Evolutionary conservation across 2,329 filamentous ascomycete genomes (phyloP).

Genomic region (Aschersonia sp.): DNA sequence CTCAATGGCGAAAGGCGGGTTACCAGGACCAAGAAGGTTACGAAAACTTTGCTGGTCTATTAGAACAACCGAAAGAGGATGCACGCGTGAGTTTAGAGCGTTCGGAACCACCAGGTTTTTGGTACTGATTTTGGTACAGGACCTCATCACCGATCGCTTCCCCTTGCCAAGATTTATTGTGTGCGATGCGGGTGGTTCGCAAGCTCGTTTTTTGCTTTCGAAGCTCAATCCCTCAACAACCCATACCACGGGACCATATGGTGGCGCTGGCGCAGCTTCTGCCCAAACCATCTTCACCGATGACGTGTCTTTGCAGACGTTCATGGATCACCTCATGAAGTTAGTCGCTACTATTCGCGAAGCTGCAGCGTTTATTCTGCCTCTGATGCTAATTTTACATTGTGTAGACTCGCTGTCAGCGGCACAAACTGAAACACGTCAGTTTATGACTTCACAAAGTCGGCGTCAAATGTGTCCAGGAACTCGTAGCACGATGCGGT

Average conservation of each 20-base stretch:
- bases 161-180: conserved; percentile 97
- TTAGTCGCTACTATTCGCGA: conserved; percentile 27
- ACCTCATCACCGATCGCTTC: conserved; percentile 93
- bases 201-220: conserved; percentile 89
- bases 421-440: conserved; percentile 36
- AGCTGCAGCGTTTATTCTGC: neutral
- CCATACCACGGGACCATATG: conserved; percentile 84
- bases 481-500: too few species aligned
- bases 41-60: conserved; percentile 78
- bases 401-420: conserved; percentile 41
- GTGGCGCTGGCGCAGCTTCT: conserved; percentile 68
- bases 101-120: too few species aligned
- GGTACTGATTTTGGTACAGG: conserved; percentile 31
- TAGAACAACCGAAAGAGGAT: conserved; percentile 93
- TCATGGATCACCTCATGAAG: conserved; percentile 99
- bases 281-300: conserved; percentile 99
- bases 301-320: conserved; percentile 93
- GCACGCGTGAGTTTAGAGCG: conserved; percentile 52
- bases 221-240: conserved; percentile 97
- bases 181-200: conserved; percentile 94
- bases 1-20: conserved; percentile 93
- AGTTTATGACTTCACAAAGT: neutral
- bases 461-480: neutral
- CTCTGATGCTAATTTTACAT: neutral
- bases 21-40: conserved; percentile 98